A percentile compares a stretch with the other conserved stretches of the same genome.
Conservation (phyloP, 2,329 filamentous ascomycete species). For the Monosporascus sp. region DNA sequence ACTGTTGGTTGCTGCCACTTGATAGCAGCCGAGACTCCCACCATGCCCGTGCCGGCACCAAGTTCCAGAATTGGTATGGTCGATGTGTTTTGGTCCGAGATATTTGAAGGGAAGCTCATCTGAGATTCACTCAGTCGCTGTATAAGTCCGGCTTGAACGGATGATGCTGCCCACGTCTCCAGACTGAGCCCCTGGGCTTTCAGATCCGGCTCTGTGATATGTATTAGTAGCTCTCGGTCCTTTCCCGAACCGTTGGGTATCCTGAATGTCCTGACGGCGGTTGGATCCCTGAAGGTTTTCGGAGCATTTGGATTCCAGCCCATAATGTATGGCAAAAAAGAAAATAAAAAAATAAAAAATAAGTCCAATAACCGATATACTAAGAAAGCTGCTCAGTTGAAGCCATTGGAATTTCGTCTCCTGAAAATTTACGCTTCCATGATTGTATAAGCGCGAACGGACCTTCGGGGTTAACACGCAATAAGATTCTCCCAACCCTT, state of each 20-base stretch:
- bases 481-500: too few species aligned
- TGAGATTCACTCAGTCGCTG: slow-evolving; percentile 22
- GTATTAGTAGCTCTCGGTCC: background rate
- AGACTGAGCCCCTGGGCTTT: slow-evolving; percentile 29
- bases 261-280: background rate
- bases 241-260: background rate
- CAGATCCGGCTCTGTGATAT: slow-evolving; percentile 9
- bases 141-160: slow-evolving; percentile 28
- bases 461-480: background rate
- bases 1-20: slow-evolving; percentile 24
- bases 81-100: slow-evolving; percentile 1
- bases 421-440: too few species aligned
- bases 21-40: slow-evolving; percentile 28
- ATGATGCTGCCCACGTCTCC: slow-evolving; percentile 33
- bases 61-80: slow-evolving; percentile 28
- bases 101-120: slow-evolving; percentile 5
- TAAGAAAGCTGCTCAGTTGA: background rate
- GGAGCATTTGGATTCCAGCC: background rate
- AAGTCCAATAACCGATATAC: background rate
- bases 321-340: background rate
- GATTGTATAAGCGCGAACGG: background rate
- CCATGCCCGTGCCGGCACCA: slow-evolving; percentile 32
- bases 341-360: background rate
- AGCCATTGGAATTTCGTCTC: background rate
- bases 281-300: background rate